Evolutionary conservation across 257 asterid species (phyloP), one percentile per base, ranked within the genome.

Genomic region (Solanum sitiens): DNA sequence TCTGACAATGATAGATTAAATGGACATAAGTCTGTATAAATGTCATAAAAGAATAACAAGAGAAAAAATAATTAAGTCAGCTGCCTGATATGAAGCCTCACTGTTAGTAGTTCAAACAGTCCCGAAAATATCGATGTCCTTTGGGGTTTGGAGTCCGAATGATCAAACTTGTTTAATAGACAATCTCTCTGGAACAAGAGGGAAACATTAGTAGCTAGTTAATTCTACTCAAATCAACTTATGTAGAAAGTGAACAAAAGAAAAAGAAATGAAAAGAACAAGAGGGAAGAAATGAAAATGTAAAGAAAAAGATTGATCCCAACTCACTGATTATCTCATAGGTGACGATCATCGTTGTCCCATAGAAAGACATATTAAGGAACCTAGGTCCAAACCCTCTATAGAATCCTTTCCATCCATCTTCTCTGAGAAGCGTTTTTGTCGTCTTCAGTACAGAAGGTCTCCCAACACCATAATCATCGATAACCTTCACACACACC

Each of bases 301-400:
- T 50, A 50, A 50, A 50, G 59, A 15, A 50, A 50, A 50, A 50
- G 59, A 50, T 37, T 37, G 39, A 37, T 50, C 59, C 8, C 21
- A 50, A 50, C 59, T 50, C 21, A 95, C 99, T 96, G 91, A 96
- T 96, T 23, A 96, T 92, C 90, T 94, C 99, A 70, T 96, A 95
- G 13, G 98, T 96, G 83, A 96, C 98, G 5, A 96, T 95, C 99
- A 96, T 96, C 30, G 99, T 92, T 23, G 97, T 93, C 89, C 99
- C 99, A 75, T 94, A 96, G 88, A 94, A 91, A 71, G 99, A 95
- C 98, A 96, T 94, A 91, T 94, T 96, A 27, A 96, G 88, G 88
- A 95, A 96, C 65, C 98, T 96, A 53, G 99, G 99, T 77, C 98
- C 96, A 84, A 96, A 94, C 59, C 99, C 99, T 89, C 98, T 91